A percentile compares a stretch with the other conserved stretches of the same genome.
phyloP scores from a whole-genome alignment of 73 alveolate genomes.

The Durusdinium trenchii region DNA sequence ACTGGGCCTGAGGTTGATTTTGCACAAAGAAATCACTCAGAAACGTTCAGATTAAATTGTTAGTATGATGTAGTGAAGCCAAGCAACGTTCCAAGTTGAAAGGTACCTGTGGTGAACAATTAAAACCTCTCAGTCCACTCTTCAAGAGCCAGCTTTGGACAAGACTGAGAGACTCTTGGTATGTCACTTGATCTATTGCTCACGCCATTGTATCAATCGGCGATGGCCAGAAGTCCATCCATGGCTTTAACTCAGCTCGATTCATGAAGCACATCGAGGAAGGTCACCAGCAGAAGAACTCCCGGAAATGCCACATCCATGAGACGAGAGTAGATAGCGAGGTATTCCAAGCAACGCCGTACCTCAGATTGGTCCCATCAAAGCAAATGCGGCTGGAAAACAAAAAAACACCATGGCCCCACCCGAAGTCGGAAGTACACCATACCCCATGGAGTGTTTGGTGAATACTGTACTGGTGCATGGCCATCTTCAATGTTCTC shows the following conservation, averaged over 20 bases:
- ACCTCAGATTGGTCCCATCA: no score
- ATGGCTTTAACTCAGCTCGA: no score
- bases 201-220: no score
- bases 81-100: constrained; percentile 63
- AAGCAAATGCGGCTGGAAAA: no score
- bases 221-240: no score
- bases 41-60: background rate
- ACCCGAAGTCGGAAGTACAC: no score
- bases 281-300: constrained; percentile 73
- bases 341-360: constrained; percentile 48
- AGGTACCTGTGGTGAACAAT: constrained; percentile 64
- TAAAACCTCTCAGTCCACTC: background rate
- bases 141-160: background rate
- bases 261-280: background rate
- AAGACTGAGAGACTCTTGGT: background rate
- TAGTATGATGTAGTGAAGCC: background rate
- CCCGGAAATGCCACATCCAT: constrained; percentile 88
- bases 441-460: no score
- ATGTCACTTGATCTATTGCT: no score
- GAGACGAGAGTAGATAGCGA: constrained; percentile 52
- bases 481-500: no score
- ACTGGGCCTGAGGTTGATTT: constrained; percentile 46
- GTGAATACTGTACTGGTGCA: no score
- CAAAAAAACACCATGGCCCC: no score
- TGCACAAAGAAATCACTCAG: background rate